Evolutionary conservation across 2,329 filamentous ascomycete genomes (phyloP).

Genomic region (Salinomyces thailandicus): DNA sequence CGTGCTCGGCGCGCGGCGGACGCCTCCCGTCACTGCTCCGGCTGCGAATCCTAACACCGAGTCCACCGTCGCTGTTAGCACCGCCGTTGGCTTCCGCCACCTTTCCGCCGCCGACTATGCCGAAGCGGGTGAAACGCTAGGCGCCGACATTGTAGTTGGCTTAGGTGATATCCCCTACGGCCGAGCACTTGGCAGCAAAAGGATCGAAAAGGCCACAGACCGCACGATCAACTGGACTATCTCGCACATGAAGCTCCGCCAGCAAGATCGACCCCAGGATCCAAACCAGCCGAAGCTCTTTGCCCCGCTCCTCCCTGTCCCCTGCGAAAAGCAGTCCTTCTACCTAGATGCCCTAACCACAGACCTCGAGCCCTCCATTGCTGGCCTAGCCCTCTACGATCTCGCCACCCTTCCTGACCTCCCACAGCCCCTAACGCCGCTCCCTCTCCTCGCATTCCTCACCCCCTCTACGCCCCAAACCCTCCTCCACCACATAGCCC

Average conservation of each 20-base stretch:
- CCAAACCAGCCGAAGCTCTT: constrained; percentile 43
- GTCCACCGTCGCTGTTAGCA: constrained; percentile 64
- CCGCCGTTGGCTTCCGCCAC: constrained; percentile 72
- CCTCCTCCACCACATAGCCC: constrained; percentile 61
- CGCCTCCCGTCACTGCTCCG: constrained; percentile 63
- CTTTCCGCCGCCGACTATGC: constrained; percentile 61
- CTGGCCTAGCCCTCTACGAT: constrained; percentile 70
- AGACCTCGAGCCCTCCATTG: constrained; percentile 46
- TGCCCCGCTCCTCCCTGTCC: constrained; percentile 61
- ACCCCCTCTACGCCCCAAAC: constrained; percentile 62
- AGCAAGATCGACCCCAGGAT: constrained; percentile 42
- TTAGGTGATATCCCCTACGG: constrained; percentile 63
- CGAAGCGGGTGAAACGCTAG: constrained; percentile 51
- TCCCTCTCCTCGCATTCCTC: constrained; percentile 68
- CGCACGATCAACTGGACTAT: constrained; percentile 69
- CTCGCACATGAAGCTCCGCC: constrained; percentile 28
- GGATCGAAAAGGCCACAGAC: constrained; percentile 72
- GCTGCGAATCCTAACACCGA: constrained; percentile 42
- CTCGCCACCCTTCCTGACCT: constrained; percentile 58
- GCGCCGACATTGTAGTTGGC: constrained; percentile 70
- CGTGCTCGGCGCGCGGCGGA: constrained; percentile 66
- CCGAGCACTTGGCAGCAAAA: constrained; percentile 43
- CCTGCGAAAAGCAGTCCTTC: constrained; percentile 62
- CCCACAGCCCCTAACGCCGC: constrained; percentile 45
- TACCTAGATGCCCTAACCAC: constrained; percentile 68